phyloP scores from a whole-genome alignment of 2,329 filamentous ascomycete genomes.

The Colletotrichum higginsianum region DNA sequence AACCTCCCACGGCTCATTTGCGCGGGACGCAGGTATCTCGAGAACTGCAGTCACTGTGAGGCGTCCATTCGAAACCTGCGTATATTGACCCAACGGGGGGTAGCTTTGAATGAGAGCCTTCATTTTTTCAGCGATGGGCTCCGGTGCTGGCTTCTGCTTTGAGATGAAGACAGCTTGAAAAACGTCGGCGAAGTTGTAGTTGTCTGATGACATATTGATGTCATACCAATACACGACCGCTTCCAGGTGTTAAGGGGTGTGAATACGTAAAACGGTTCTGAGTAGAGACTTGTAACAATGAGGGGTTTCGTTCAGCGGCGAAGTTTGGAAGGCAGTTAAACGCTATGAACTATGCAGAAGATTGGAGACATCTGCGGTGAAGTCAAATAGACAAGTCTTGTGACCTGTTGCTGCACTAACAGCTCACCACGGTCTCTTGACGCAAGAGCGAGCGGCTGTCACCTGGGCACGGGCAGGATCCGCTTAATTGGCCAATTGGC shows the following conservation, averaged over 20 bases:
- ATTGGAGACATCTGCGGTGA: slow-evolving; percentile 30
- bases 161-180: slow-evolving; percentile 56
- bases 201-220: slow-evolving; percentile 40
- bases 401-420: slow-evolving; percentile 41
- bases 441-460: slow-evolving; percentile 29
- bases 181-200: slow-evolving; percentile 54
- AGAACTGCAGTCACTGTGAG: slow-evolving; percentile 78
- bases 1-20: slow-evolving; percentile 77
- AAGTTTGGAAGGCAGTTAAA: slow-evolving; percentile 13
- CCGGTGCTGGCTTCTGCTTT: slow-evolving; percentile 53
- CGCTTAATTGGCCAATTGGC: slow-evolving; percentile 44
- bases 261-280: not conserved
- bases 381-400: slow-evolving; percentile 38
- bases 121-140: slow-evolving; percentile 51
- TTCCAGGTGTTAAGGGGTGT: not conserved
- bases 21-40: slow-evolving; percentile 71
- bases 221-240: slow-evolving; percentile 16
- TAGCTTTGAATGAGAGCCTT: slow-evolving; percentile 63
- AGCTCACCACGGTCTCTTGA: slow-evolving; percentile 29
- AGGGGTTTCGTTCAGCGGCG: slow-evolving; percentile 25
- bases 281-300: slow-evolving; percentile 2
- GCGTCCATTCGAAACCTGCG: slow-evolving; percentile 65
- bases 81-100: slow-evolving; percentile 84
- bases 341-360: slow-evolving; percentile 21
- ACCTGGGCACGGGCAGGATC: slow-evolving; percentile 34